Evolutionary conservation across 805 yeast genomes (phyloP).

Genomic region (Wickerhamomyces xylosicus): DNA sequence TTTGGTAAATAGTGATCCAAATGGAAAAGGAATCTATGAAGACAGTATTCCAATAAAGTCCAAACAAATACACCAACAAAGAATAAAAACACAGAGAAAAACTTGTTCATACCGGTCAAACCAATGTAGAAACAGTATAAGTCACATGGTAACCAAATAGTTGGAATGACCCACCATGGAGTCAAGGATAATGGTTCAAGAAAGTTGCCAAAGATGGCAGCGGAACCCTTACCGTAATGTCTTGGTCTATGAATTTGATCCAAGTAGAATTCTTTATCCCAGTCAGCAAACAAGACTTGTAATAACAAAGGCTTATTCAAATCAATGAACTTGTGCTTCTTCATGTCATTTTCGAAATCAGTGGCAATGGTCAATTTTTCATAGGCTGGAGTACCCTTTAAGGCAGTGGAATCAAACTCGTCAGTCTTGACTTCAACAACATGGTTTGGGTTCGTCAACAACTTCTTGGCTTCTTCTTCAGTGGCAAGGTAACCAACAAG

Average conservation of each 20-base stretch:
- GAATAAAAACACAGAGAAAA: constrained; percentile 49
- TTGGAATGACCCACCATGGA: constrained; percentile 91
- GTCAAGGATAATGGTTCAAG: constrained; percentile 86
- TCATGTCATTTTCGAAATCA: constrained; percentile 59
- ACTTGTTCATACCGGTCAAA: constrained; percentile 31
- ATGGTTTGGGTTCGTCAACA: constrained; percentile 49
- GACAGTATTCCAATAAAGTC: constrained; percentile 81
- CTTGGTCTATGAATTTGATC: constrained; percentile 97
- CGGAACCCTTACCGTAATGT: constrained; percentile 95
- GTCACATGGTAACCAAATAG: constrained; percentile 79
- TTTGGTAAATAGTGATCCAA: constrained; percentile 82
- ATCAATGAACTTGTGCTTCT: constrained; percentile 79
- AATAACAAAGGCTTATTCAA: constrained; percentile 68
- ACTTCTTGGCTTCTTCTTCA: constrained; percentile 61
- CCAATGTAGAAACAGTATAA: constrained; percentile 53
- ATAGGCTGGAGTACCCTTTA: constrained; percentile 62
- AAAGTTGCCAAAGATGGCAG: constrained; percentile 90
- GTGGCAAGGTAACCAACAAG: constrained; percentile 81
- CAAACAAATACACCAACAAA: constrained; percentile 78
- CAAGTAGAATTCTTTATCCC: constrained; percentile 81
- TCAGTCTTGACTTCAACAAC: constrained; percentile 48
- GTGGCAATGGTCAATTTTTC: constrained; percentile 70
- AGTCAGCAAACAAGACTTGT: constrained; percentile 70
- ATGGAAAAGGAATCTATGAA: constrained; percentile 92
- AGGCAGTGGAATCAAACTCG: constrained; percentile 38